Evolutionary conservation across 768 basidiomycete genomes (phyloP), one percentile per base, ranked within the genome.

Genomic region (Leccinum variicolor): DNA sequence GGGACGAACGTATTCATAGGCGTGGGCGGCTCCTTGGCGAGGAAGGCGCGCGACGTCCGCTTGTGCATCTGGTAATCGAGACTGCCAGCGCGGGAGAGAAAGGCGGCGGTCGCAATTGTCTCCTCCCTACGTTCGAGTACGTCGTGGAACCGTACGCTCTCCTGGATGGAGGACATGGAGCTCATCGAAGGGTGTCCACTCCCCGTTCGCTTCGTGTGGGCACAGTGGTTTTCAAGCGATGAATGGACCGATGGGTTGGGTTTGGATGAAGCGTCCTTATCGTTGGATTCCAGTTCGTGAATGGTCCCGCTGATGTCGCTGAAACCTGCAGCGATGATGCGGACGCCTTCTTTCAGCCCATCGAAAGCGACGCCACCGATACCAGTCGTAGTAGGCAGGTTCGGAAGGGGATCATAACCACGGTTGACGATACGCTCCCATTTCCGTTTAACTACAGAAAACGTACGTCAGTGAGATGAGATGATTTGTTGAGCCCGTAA

Each of bases 371-470:
- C 57, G 8, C 62, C 58, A 7, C 65, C 58, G 7, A 68, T 56
- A 15, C 63, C 58, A 0, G 59, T 55, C 10, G 46, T 28, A 26
- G 43, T 54, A 10, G 50, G 13, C 8, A 39, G 6, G 36, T 50
- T 59, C 19, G 43, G 19, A 29, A 50, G 43, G 17, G 63, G 53
- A 15, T 69, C 64, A 1, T 66, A 21, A 25, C 86, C 85, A 17
- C 83, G 80, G 63, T 80, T 81, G 46, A 92, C 83, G 56, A 93
- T 90, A 31, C 84, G 81, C 69, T 87, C 90, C 92, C 92, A 94
- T 72, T 86, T 90, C 57, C 81, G 83, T 76, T 93, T 94, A 51
- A 93, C 85, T 86, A 62, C 3, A 43, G 13, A 9, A 28, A 41
- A 52, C 23, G 52, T 36, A 17, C 17, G 26, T 51, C 23, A 43